phyloP scores from a whole-genome alignment of 2,329 filamentous ascomycete species.

The Colletotrichum caudatum region DNA sequence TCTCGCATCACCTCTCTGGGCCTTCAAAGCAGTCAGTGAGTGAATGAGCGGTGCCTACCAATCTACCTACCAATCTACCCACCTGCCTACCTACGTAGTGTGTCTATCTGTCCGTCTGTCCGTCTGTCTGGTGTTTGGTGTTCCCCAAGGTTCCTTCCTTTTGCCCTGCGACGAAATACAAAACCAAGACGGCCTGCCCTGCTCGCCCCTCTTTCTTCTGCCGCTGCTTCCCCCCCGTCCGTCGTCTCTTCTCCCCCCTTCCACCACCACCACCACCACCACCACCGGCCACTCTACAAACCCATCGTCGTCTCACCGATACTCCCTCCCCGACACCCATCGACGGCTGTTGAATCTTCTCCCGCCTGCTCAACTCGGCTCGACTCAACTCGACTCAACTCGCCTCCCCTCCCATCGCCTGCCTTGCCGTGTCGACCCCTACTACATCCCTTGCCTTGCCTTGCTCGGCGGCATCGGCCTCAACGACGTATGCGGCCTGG shows the following conservation, averaged over 20 bases:
- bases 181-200: slow-evolving; percentile 40
- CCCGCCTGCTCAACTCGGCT: slow-evolving; percentile 3
- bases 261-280: neutral
- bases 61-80: too few species aligned
- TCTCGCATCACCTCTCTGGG: slow-evolving; percentile 1
- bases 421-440: neutral
- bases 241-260: neutral
- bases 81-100: neutral
- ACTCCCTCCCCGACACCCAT: slow-evolving; percentile 16
- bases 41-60: too few species aligned
- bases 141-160: slow-evolving; percentile 34
- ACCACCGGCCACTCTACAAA: neutral
- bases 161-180: slow-evolving; percentile 41
- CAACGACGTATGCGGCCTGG: slow-evolving; percentile 23
- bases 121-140: slow-evolving; percentile 6
- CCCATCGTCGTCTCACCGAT: slow-evolving; percentile 28
- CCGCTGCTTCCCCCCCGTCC: slow-evolving; percentile 3
- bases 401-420: neutral
- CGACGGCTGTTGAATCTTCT: slow-evolving; percentile 20
- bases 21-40: neutral
- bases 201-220: slow-evolving; percentile 30
- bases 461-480: slow-evolving; percentile 38
- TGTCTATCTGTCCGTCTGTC: neutral
- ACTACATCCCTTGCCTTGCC: slow-evolving; percentile 31
- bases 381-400: neutral